phyloP scores from a whole-genome alignment of 257 asterid species.

The Solanum pinnatisectum region DNA sequence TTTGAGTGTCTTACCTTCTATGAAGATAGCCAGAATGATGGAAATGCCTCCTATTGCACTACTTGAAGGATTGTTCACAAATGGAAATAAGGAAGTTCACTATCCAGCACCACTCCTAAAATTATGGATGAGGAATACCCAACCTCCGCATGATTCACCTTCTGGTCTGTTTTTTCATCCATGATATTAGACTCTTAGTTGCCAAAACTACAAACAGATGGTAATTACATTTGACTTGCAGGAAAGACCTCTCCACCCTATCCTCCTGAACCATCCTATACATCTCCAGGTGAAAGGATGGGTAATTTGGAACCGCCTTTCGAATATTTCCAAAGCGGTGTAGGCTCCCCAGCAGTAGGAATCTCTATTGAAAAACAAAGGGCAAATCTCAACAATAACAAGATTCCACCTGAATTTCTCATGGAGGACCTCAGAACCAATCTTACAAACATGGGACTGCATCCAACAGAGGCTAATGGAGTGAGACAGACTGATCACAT shows the following conservation, averaged over 20 bases:
- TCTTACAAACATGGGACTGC: constrained; percentile 15
- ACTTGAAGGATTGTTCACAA: constrained; percentile 31
- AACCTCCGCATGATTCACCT: constrained; percentile 65
- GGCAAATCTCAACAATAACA: constrained; percentile 13
- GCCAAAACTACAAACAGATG: not conserved
- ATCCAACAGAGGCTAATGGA: constrained; percentile 24
- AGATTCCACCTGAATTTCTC: constrained; percentile 31
- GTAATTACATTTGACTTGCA: constrained; percentile 21
- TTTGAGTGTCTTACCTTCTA: constrained; percentile 24
- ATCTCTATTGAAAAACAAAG: constrained; percentile 59
- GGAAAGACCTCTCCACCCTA: constrained; percentile 38
- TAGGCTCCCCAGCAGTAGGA: constrained; percentile 25
- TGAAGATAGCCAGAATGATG: constrained; percentile 53
- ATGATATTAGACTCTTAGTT: not conserved
- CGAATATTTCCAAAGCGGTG: constrained; percentile 40
- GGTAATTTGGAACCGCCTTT: constrained; percentile 44
- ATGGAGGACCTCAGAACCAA: constrained; percentile 39
- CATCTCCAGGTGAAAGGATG: constrained; percentile 49
- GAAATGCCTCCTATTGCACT: constrained; percentile 68
- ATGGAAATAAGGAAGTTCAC: constrained; percentile 34
- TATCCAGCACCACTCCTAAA: constrained; percentile 63
- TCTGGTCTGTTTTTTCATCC: constrained; percentile 47
- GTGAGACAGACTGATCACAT: constrained; percentile 25
- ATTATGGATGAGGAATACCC: constrained; percentile 48
- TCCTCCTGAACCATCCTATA: constrained; percentile 60